A percentile compares a stretch with the other conserved stretches of the same genome.
Evolutionary conservation across 805 yeast genomes (phyloP).

Genomic region (Kuraishia piskuri): DNA sequence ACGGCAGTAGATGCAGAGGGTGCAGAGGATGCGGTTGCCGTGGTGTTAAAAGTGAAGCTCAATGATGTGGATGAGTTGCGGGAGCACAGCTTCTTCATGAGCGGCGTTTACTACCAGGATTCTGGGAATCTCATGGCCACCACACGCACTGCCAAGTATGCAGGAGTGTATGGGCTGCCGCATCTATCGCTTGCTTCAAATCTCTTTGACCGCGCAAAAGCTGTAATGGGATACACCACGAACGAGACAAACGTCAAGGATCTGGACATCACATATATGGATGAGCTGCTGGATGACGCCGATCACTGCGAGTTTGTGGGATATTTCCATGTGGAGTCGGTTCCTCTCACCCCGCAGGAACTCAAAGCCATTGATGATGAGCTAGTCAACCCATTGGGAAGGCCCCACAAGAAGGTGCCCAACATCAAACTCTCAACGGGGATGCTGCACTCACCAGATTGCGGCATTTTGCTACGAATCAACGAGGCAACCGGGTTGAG

Average conservation of each 20-base stretch:
- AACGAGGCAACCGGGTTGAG: slow-evolving; percentile 43
- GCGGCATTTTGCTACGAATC: slow-evolving; percentile 51
- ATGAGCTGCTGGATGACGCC: slow-evolving; percentile 23
- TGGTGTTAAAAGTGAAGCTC: slow-evolving; percentile 21
- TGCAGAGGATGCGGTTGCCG: slow-evolving; percentile 26
- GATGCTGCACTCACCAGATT: slow-evolving; percentile 79
- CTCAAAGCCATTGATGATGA: slow-evolving; percentile 64
- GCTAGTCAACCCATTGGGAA: slow-evolving; percentile 62
- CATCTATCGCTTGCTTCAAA: slow-evolving; percentile 37
- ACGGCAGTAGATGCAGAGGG: slow-evolving; percentile 3
- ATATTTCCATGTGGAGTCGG: slow-evolving; percentile 62
- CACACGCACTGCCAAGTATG: slow-evolving; percentile 57
- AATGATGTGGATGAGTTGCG: slow-evolving; percentile 39
- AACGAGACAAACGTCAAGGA: slow-evolving; percentile 35
- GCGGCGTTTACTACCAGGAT: slow-evolving; percentile 59
- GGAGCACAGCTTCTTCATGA: slow-evolving; percentile 39
- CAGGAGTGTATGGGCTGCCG: slow-evolving; percentile 53
- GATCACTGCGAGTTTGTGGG: slow-evolving; percentile 62
- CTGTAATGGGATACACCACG: slow-evolving; percentile 32
- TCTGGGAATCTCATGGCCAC: slow-evolving; percentile 54
- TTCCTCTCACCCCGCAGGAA: slow-evolving; percentile 43
- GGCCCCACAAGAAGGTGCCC: slow-evolving; percentile 62
- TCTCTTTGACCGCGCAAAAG: slow-evolving; percentile 36
- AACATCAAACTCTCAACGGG: slow-evolving; percentile 43
- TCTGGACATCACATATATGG: slow-evolving; percentile 26